These are phyloP conservation scores for Penicillium egyptiacum DNA, from an alignment of 495 filamentous ascomycete genomes.

Conservation along the genomic window DNA sequence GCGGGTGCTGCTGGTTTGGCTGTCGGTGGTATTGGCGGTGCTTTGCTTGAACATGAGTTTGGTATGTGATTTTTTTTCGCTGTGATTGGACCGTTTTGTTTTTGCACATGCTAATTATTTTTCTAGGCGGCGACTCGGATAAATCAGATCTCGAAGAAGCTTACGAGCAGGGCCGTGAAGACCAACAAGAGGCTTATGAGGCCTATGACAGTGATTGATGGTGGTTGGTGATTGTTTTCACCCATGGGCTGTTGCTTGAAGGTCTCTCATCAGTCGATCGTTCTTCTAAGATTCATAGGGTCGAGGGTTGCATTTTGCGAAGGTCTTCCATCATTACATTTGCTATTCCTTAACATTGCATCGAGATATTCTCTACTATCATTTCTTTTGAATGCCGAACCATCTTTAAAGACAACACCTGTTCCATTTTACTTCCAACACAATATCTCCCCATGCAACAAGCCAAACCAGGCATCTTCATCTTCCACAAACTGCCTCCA, in stretches of 20 bases:
- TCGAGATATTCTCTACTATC: background rate
- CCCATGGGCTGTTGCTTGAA: background rate
- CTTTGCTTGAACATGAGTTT: conserved; percentile 53
- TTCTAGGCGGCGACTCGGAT: conserved; percentile 18
- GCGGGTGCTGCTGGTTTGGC: conserved; percentile 57
- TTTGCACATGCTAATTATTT: background rate
- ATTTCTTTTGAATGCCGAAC: background rate
- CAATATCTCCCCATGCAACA: conserved; percentile 55
- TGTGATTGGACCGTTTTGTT: background rate
- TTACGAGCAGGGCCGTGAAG: conserved; percentile 27
- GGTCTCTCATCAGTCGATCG: background rate
- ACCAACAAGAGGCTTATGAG: conserved; percentile 20
- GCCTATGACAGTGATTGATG: conserved; percentile 16
- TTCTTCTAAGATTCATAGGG: background rate
- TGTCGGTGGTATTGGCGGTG: conserved; percentile 56
- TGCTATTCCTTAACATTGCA: background rate
- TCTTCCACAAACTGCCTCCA: conserved; percentile 48
- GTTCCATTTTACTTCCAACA: conserved; percentile 39
- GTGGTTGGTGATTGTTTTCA: background rate
- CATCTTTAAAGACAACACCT: background rate
- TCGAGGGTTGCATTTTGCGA: conserved; percentile 1
- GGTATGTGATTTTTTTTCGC: conserved; percentile 36
- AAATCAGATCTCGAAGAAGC: conserved; percentile 17
- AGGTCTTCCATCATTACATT: background rate
- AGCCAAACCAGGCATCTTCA: conserved; percentile 52